Conservation (phyloP, 768 basidiomycete species). For the Xerocomellus chrysenteron region DNA sequence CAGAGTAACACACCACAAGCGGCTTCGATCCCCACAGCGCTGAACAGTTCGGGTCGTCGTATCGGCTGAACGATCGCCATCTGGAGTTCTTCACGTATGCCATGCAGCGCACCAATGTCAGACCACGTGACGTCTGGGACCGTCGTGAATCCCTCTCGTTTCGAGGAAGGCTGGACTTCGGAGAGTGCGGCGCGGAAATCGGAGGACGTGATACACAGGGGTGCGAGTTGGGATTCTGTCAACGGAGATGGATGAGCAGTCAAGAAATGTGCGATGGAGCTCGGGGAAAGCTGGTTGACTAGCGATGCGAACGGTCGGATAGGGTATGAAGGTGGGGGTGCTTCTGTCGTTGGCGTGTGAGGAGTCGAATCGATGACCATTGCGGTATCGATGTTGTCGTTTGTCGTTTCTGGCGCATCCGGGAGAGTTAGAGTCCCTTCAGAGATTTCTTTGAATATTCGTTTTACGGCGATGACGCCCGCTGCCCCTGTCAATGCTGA, state of each 20-base stretch:
- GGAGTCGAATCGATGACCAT: slow-evolving; percentile 40
- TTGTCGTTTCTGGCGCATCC: slow-evolving; percentile 25
- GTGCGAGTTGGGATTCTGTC: slow-evolving; percentile 72
- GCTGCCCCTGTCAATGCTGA: slow-evolving; percentile 89
- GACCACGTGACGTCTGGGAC: slow-evolving; percentile 95
- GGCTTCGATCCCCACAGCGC: slow-evolving; percentile 82
- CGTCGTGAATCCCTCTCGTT: slow-evolving; percentile 97
- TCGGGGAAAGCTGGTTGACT: slow-evolving; percentile 43
- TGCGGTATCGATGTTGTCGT: slow-evolving; percentile 24
- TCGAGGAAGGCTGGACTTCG: slow-evolving; percentile 92
- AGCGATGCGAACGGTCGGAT: slow-evolving; percentile 36
- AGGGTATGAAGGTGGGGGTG: slow-evolving; percentile 11
- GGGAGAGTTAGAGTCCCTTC: slow-evolving; percentile 63
- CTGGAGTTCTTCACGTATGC: slow-evolving; percentile 84
- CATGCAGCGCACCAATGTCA: slow-evolving; percentile 90
- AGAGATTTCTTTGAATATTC: slow-evolving; percentile 83
- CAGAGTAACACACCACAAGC: slow-evolving; percentile 95
- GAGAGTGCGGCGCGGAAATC: slow-evolving; percentile 85
- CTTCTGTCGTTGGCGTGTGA: slow-evolving; percentile 20
- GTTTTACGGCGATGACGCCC: slow-evolving; percentile 93
- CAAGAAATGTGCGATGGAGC: slow-evolving; percentile 89
- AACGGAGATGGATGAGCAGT: slow-evolving; percentile 82
- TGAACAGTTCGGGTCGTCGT: slow-evolving; percentile 84
- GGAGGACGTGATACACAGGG: slow-evolving; percentile 73
- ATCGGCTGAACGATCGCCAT: slow-evolving; percentile 99